Evolutionary conservation across 2,329 filamentous ascomycete genomes (phyloP), one percentile per base, ranked within the genome.

Genomic region (Rosellinia necatrix): DNA sequence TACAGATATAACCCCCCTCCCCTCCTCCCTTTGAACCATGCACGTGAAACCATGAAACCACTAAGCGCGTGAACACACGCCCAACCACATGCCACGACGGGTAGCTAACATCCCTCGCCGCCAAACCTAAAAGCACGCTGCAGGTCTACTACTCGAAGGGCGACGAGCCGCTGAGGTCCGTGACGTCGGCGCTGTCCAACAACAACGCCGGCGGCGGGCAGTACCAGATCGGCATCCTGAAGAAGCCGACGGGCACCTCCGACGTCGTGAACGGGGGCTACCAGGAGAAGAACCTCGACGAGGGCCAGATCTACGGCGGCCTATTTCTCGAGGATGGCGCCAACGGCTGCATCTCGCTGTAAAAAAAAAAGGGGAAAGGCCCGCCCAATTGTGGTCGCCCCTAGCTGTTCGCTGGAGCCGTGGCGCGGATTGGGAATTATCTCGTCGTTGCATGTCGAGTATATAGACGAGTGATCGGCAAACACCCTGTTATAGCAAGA

Each of bases 191-290:
- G 2, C 65, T 79, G 3, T 53, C 70, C 13, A 82, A 81, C 59
- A 74, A 84, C 66, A 77, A 84, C 57, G 72, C 76, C 8, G 83
- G 83, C 17, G 76, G 74, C 27, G 83, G 83, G 12, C 70, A 78
- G 67, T 77, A 79, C 69, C 83, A 86, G 69, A 75, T 85, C 27
- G 82, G 83, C 43, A 75, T 85, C 17, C 71, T 85, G 56, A 85
- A 85, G 78, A 84, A 79, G 68, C 76, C 76, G 1, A 79, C 76
- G 0, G 83, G 77, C 63, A 81, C 66, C 67, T 76, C 59, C 63
- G 78, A 82, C 55, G 76, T 81, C 10, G 77, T 78, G 43, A 79
- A 79, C 65, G 67, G 74, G 29, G 79, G 79, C 3, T 81, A 74
- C 60, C 79, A 82, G 64, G 72, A 76, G 63, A 72, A 64, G 15